Base-by-base conservation (phyloP, 345 rosid species). In the Melastoma malabathricum region DNA sequence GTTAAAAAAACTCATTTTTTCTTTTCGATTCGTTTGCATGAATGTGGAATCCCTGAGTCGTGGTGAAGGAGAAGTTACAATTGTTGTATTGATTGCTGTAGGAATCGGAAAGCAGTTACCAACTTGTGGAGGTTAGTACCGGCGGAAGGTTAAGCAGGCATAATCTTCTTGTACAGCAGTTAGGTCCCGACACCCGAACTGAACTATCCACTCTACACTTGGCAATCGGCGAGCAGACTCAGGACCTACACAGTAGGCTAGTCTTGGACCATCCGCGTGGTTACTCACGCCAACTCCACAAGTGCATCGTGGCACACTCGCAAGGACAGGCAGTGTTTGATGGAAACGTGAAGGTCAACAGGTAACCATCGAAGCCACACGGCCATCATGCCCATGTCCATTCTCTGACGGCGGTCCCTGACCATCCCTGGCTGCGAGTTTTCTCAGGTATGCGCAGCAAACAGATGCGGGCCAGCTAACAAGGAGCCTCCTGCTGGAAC, bases 141-240 rank as follows among this genome's bases (percentile, higher is more conserved):
- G 98, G 98, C 9, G 97, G 98, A 49, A 87, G 67, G 63, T 63
- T 92, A 47, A 85, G 98, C 68, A 75, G 98, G 65, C 97, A 92
- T 73, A 87, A 84, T 72, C 72, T 87, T 53, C 93, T 84, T 64
- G 80, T 87, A 46, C 93, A 84, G 56, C 97, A 92, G 64, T 59
- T 84, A 20, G 96, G 98, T 22, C 82, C 96, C 6, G 93, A 79
- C 46, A 92, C 98, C 0, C 45, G n/a, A n/a, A 92, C 96, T 12
- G 86, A 84, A 59, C 52, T 87, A 44, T 77, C 87, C 6, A 77
- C 98, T 7, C 75, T 87, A 61, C 96, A 92, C 62, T 73, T 92
- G 72, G 73, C 79, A 47, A 62, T 71, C 47, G 47, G 66, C n/a
- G 80, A 75, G 39, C 95, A 92, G 64, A 92, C 83, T 41, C 96